These are phyloP conservation scores for Pulicaria dysenterica DNA, from an alignment of 129 eudicot genomes.

Conservation along the genomic window DNA sequence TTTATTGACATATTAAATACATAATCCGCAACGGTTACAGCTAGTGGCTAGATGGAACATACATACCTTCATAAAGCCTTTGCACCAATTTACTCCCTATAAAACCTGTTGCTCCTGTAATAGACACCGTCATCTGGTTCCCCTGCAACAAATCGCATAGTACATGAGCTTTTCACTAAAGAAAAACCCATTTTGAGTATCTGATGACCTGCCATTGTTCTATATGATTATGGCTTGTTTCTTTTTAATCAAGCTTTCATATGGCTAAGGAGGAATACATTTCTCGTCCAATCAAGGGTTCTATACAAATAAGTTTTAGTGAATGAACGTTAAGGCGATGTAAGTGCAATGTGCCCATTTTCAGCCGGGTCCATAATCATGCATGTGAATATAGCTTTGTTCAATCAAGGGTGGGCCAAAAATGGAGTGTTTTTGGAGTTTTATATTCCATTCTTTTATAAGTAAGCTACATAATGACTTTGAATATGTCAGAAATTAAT, in stretches of 20 bases:
- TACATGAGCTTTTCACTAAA: conserved; percentile 7
- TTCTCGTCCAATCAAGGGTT: too few relatives aligned
- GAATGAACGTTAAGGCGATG: not conserved
- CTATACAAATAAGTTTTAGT: not conserved
- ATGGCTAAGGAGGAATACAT: not conserved
- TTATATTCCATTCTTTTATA: not conserved
- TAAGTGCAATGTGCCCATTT: not conserved
- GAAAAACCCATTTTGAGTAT: not conserved
- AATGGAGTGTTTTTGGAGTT: not conserved
- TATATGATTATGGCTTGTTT: not conserved
- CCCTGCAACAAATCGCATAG: conserved; percentile 44
- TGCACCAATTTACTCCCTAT: conserved; percentile 85
- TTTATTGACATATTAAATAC: conserved; percentile 1
- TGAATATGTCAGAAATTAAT: not conserved
- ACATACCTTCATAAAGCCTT: conserved; percentile 77
- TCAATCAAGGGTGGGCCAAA: not conserved
- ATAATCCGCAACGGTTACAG: conserved; percentile 1
- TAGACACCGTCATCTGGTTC: conserved; percentile 77
- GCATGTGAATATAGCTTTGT: not conserved
- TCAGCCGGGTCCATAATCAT: not conserved
- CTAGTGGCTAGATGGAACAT: conserved; percentile 1
- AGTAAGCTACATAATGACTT: not conserved
- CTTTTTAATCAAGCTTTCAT: not conserved
- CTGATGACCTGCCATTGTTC: not conserved
- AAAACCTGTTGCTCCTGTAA: conserved; percentile 98